A percentile compares a stretch with the other conserved stretches of the same genome.
These are phyloP conservation scores for Xylaria hypoxylon DNA, from an alignment of 2,329 filamentous ascomycete genomes.

Conservation along the genomic window DNA sequence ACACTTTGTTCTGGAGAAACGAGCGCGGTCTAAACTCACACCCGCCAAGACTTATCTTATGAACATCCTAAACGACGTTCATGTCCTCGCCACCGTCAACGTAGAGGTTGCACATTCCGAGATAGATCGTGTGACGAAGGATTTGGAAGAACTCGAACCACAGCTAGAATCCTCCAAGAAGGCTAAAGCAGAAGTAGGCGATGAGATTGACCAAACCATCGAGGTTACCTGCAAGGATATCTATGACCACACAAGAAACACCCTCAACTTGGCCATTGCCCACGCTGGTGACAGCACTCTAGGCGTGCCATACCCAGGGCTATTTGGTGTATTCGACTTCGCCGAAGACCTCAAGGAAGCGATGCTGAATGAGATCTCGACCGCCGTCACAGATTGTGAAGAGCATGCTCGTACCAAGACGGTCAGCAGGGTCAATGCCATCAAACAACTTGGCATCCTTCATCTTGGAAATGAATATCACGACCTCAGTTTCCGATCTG, in stretches of 20 bases:
- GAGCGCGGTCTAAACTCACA: conserved; percentile 92
- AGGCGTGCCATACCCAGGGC: conserved; percentile 85
- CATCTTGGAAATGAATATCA: conserved; percentile 90
- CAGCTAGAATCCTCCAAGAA: conserved; percentile 86
- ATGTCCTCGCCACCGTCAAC: conserved; percentile 86
- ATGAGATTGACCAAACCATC: conserved; percentile 83
- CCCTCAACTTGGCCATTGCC: conserved; percentile 79
- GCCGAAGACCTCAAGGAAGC: conserved; percentile 92
- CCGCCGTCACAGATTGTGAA: conserved; percentile 82
- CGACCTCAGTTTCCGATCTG: conserved; percentile 86
- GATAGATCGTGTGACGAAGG: conserved; percentile 82
- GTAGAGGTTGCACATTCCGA: conserved; percentile 87
- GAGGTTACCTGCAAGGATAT: conserved; percentile 88
- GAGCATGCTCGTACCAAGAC: conserved; percentile 84
- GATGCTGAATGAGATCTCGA: conserved; percentile 88
- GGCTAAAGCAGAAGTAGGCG: conserved; percentile 81
- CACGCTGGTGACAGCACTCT: conserved; percentile 81
- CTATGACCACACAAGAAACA: conserved; percentile 83
- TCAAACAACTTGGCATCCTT: conserved; percentile 87
- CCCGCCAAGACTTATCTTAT: conserved; percentile 95
- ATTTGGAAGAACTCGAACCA: conserved; percentile 85
- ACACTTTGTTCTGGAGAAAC: conserved; percentile 94
- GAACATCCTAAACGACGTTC: conserved; percentile 90
- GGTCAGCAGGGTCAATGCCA: conserved; percentile 82
- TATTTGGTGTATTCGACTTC: conserved; percentile 88